phyloP scores from a whole-genome alignment of 1,284 basidiomycete genomes.

The Austroboletus rostrupii region DNA sequence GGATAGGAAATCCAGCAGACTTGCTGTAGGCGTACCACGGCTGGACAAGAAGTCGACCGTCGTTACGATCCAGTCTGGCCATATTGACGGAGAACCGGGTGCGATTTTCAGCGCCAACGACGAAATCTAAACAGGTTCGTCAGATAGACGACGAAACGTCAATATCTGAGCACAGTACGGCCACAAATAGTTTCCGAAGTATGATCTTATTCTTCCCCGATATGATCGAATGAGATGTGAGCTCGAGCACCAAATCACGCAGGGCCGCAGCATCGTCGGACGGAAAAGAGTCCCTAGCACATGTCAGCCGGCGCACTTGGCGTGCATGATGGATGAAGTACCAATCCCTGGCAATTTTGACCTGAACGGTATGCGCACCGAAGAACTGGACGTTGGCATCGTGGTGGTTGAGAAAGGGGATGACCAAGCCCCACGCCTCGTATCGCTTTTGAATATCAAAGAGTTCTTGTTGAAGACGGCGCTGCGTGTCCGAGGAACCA shows the following conservation, averaged over 20 bases:
- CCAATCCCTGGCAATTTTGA: slow-evolving; percentile 90
- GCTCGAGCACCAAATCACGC: slow-evolving; percentile 58
- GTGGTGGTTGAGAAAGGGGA: slow-evolving; percentile 64
- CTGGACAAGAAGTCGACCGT: slow-evolving; percentile 56
- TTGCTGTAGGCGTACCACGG: slow-evolving; percentile 50
- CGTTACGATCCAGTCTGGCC: slow-evolving; percentile 70
- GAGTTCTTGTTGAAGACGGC: slow-evolving; percentile 65
- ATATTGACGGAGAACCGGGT: slow-evolving; percentile 46
- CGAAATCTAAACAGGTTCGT: slow-evolving; percentile 45
- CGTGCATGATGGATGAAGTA: slow-evolving; percentile 35
- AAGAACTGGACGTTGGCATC: slow-evolving; percentile 88
- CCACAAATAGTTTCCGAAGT: slow-evolving; percentile 81
- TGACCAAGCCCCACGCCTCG: slow-evolving; percentile 75
- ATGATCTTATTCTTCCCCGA: slow-evolving; percentile 62
- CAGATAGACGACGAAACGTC: neutral
- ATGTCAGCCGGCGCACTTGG: slow-evolving; percentile 3
- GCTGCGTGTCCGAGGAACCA: slow-evolving; percentile 54
- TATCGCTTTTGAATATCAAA: slow-evolving; percentile 71
- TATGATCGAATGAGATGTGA: slow-evolving; percentile 56
- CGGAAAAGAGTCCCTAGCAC: slow-evolving; percentile 58
- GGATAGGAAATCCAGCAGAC: slow-evolving; percentile 74
- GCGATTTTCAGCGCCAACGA: slow-evolving; percentile 74
- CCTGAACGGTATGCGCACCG: slow-evolving; percentile 85
- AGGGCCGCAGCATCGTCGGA: slow-evolving; percentile 48
- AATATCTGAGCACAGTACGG: slow-evolving; percentile 44